These are phyloP conservation scores for Inonotus obliquus DNA, from an alignment of 1,284 basidiomycete species.

Conservation along the genomic window DNA sequence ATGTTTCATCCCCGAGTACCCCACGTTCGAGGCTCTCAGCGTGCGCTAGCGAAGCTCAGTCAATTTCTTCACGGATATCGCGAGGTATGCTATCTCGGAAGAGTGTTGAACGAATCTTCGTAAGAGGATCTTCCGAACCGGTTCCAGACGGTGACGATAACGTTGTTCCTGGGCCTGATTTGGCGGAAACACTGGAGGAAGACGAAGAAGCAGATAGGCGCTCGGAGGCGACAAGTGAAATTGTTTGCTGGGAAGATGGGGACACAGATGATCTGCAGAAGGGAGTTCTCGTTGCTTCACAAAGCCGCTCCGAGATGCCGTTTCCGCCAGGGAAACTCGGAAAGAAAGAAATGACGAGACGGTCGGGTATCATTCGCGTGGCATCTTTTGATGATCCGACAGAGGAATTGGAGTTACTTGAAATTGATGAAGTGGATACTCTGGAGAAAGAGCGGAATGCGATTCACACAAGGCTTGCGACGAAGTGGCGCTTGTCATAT, in stretches of 20 bases:
- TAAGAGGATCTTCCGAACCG: slow-evolving; percentile 17
- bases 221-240: slow-evolving; percentile 12
- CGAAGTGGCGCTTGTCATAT: neutral
- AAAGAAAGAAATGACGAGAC: neutral
- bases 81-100: neutral
- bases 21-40: neutral
- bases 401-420: slow-evolving; percentile 1
- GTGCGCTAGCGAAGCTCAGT: neutral
- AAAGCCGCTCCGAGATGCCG: too few species aligned
- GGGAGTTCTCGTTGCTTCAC: neutral
- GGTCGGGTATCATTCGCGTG: neutral
- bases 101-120: slow-evolving; percentile 5
- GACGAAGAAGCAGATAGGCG: neutral
- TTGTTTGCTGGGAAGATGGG: slow-evolving; percentile 15
- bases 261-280: neutral
- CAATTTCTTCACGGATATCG: neutral
- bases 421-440: neutral
- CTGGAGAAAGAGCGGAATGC: neutral
- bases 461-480: neutral
- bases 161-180: slow-evolving; percentile 13
- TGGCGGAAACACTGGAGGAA: slow-evolving; percentile 8
- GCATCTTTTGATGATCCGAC: neutral
- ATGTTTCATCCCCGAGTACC: slow-evolving; percentile 56
- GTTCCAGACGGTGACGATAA: neutral
- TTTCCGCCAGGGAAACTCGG: neutral